These are phyloP conservation scores for Ilex asprella DNA, from an alignment of 257 asterid genomes.

Conservation along the genomic window DNA sequence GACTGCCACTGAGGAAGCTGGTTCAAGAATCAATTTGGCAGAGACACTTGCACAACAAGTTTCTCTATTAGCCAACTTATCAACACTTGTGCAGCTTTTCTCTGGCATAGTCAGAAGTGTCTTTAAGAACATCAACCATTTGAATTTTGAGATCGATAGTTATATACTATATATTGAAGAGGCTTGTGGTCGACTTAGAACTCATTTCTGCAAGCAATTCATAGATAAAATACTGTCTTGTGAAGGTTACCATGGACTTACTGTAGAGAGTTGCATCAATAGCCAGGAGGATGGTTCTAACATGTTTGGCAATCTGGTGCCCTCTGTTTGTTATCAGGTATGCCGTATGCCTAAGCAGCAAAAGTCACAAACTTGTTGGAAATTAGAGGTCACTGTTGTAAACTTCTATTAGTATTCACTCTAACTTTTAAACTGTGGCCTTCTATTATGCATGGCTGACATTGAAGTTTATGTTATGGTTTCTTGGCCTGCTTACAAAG, in stretches of 20 bases:
- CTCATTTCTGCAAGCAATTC: conserved; percentile 43
- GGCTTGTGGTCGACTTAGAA: conserved; percentile 27
- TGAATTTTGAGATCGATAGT: conserved; percentile 44
- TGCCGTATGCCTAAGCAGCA: conserved; percentile 29
- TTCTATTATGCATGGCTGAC: neutral
- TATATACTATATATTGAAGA: conserved; percentile 28
- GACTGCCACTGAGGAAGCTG: conserved; percentile 16
- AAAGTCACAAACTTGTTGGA: neutral
- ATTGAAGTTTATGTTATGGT: too few species aligned
- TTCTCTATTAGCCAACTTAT: conserved; percentile 46
- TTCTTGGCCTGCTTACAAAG: too few species aligned
- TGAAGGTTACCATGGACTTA: conserved; percentile 26
- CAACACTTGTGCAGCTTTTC: conserved; percentile 36
- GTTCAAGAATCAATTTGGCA: conserved; percentile 27
- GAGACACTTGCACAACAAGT: conserved; percentile 43
- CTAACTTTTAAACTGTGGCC: neutral
- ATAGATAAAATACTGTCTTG: conserved; percentile 34
- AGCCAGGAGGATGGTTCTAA: conserved; percentile 30
- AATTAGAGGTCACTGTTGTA: neutral
- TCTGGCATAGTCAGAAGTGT: conserved; percentile 31
- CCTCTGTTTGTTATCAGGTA: conserved; percentile 71
- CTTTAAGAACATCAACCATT: conserved; percentile 30
- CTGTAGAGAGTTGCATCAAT: conserved; percentile 21
- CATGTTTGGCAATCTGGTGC: conserved; percentile 25
- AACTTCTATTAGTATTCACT: neutral